A percentile compares a stretch with the other conserved stretches of the same genome.
phyloP scores from a whole-genome alignment of 768 basidiomycete species.

The Tricholoma bakamatsutake region DNA sequence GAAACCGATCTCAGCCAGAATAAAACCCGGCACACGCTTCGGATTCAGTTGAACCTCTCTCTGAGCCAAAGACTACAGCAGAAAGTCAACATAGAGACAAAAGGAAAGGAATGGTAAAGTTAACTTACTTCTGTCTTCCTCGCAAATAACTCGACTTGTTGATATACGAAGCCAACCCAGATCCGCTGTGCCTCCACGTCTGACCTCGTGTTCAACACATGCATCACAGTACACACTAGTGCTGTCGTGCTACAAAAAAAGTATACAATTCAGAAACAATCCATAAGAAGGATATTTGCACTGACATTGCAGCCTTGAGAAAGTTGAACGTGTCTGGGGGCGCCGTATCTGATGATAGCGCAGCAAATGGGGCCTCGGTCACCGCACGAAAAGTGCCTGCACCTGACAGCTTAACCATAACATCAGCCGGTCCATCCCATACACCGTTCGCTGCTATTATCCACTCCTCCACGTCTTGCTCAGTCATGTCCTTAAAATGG shows the following conservation, averaged over 20 bases:
- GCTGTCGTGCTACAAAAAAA: slow-evolving; percentile 31
- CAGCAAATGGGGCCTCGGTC: slow-evolving; percentile 38
- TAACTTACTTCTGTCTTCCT: slow-evolving; percentile 40
- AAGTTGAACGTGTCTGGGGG: slow-evolving; percentile 37
- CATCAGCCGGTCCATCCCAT: slow-evolving; percentile 60
- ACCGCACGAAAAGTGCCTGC: slow-evolving; percentile 44
- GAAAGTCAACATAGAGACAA: not conserved
- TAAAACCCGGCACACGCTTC: slow-evolving; percentile 56
- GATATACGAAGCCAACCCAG: slow-evolving; percentile 61
- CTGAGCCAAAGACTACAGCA: slow-evolving; percentile 24
- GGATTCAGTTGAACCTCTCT: slow-evolving; percentile 45
- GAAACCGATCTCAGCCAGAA: slow-evolving; percentile 66
- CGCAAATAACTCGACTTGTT: slow-evolving; percentile 52
- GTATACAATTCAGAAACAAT: not conserved
- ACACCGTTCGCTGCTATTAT: slow-evolving; percentile 40
- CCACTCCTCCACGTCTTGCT: slow-evolving; percentile 41
- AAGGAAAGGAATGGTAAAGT: not conserved
- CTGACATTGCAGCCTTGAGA: slow-evolving; percentile 44
- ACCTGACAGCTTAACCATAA: slow-evolving; percentile 57
- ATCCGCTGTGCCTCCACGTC: slow-evolving; percentile 61
- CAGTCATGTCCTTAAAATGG: slow-evolving; percentile 40
- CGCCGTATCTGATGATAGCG: slow-evolving; percentile 32
- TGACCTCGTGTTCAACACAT: slow-evolving; percentile 51
- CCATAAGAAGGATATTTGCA: slow-evolving; percentile 1
- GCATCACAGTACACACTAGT: slow-evolving; percentile 46